Conservation (phyloP, 1,139 yeast species). For the Protomyces pachydermus region DNA sequence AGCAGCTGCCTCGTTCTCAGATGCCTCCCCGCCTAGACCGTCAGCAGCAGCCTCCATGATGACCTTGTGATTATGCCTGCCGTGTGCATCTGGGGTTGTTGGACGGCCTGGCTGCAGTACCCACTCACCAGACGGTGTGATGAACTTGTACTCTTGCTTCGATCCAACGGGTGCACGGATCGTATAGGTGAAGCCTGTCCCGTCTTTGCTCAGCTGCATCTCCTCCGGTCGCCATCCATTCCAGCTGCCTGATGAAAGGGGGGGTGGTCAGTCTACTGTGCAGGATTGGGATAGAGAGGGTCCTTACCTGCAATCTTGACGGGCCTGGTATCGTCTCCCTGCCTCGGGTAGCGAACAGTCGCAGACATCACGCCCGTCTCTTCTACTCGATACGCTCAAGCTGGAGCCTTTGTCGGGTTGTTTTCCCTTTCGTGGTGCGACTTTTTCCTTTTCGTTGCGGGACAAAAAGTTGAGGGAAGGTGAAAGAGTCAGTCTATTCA, state of each 20-base stretch:
- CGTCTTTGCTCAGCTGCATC: slow-evolving; percentile 11
- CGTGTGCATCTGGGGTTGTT: slow-evolving; percentile 7
- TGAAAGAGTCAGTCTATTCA: no score
- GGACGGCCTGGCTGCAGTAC: slow-evolving; percentile 8
- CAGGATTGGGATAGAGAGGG: background rate
- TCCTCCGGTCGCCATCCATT: slow-evolving; percentile 18
- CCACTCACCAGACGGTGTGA: slow-evolving; percentile 6
- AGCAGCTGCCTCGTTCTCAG: background rate
- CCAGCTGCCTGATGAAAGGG: background rate
- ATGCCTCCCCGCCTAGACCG: background rate
- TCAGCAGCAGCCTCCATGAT: background rate
- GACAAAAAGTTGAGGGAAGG: no score
- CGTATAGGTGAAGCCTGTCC: background rate
- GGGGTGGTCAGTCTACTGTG: background rate
- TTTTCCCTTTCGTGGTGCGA: no score
- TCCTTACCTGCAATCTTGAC: background rate
- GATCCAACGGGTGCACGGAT: background rate
- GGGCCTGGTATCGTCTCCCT: background rate
- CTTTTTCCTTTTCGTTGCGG: no score
- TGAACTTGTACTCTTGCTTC: slow-evolving; percentile 3
- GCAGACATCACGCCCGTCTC: background rate
- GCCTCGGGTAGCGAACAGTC: background rate
- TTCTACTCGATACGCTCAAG: background rate
- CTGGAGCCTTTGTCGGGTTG: no score
- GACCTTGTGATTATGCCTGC: slow-evolving; percentile 6